Evolutionary conservation across 1,139 yeast species (phyloP), one percentile per base, ranked within the genome.

Genomic region (Geotrichum reessii): DNA sequence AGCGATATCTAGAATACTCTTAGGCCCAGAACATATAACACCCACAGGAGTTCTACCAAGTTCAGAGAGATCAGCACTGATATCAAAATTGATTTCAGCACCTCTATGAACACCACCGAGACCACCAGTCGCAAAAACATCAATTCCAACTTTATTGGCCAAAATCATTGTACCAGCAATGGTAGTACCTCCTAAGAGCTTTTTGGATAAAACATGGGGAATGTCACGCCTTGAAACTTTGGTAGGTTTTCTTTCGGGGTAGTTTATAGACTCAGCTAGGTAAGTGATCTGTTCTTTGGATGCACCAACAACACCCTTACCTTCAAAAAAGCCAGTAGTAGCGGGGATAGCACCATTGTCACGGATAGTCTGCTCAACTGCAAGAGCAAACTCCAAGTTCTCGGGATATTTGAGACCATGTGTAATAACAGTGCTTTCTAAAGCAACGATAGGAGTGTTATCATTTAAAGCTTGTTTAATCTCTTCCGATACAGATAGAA

Each of bases 111-210:
- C 96, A 17, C 97, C 97, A 8, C 97, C 97, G 28, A 90, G 77
- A 0, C 97, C 97, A 47, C 97, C 97, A 1, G 97, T 91, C 0
- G 95, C 95, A 77, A 90, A 91, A 22, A 91, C 91, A 64, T 81
- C 80, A 65, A 90, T 87, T 0, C 95, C 95, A 0, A 92, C 92
- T 67, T 74, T 68, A 58, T 84, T 78, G 0, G 96, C 85, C 17
- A 91, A 72, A 17, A 90, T 86, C 95, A 90, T 88, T 0, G 97
- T 90, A 55, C 88, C 86, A 0, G 97, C 90, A 62, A 90, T 88
- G 0, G 97, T 90, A 1, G 97, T 91, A 1, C 97, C 97, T 3
- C 97, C 97, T 58, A 81, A 77, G 37, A 83, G 71, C 50, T 76
- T 74, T 49, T 78, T 75, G 27, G 92, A 82, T 82, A 89, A 82